Evolutionary conservation across 164 flowering plant genomes (phyloP).

Genomic region (Santalum album): DNA sequence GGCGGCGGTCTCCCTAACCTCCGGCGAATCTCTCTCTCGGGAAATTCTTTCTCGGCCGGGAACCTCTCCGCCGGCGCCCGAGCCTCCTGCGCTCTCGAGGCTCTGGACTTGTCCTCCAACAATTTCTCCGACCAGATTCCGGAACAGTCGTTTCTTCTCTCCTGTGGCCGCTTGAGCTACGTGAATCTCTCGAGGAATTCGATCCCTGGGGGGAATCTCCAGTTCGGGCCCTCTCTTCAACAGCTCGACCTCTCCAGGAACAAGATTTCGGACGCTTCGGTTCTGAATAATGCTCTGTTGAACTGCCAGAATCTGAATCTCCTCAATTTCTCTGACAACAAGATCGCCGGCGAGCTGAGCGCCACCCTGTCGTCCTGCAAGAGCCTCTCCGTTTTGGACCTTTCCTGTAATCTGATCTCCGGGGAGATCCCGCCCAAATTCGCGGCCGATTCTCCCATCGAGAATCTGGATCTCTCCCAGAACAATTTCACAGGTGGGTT

Average conservation of each 20-base stretch:
- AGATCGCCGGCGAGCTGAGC: slow-evolving; percentile 31
- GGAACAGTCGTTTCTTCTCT: slow-evolving; percentile 11
- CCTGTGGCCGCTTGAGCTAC: slow-evolving; percentile 31
- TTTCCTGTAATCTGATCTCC: slow-evolving; percentile 42
- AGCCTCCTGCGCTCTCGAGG: slow-evolving; percentile 29
- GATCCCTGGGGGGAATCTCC: not conserved
- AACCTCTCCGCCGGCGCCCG: slow-evolving; percentile 26
- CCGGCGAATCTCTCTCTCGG: slow-evolving; percentile 23
- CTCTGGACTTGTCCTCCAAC: slow-evolving; percentile 52
- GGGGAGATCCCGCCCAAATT: slow-evolving; percentile 35
- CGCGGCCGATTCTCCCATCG: slow-evolving; percentile 16
- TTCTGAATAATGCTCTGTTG: not conserved
- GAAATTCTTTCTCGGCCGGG: slow-evolving; percentile 44
- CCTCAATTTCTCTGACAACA: not conserved
- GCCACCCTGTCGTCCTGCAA: slow-evolving; percentile 24
- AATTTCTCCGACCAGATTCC: slow-evolving; percentile 37
- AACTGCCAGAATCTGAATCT: not conserved
- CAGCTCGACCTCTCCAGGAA: not conserved
- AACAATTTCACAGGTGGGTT: slow-evolving; percentile 59
- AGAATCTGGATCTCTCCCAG: slow-evolving; percentile 43
- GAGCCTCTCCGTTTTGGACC: slow-evolving; percentile 37
- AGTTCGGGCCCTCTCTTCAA: not conserved
- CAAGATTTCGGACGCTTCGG: not conserved
- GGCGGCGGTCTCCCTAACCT: slow-evolving; percentile 34
- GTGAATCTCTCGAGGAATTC: not conserved